Base-by-base conservation (phyloP, 768 basidiomycete species). In the Leccinum disarticulatum region DNA sequence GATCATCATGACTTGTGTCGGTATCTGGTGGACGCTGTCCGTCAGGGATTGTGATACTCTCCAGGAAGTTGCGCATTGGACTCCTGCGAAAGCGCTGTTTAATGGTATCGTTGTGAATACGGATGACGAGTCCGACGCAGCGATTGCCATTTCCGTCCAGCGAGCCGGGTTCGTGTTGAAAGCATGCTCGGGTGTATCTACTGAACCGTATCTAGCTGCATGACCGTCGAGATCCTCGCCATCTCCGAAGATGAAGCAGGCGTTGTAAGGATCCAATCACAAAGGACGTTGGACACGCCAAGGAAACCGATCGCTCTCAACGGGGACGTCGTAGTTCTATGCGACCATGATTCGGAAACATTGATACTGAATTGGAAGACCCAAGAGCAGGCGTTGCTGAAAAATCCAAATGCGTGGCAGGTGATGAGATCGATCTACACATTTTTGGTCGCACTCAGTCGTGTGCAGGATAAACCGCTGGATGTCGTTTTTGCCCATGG, bases 11-110 rank as follows among this genome's bases (percentile, higher is more conserved):
- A 77, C 85, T 9, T 84, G 84, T 4, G 82, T 81, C 60, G 77
- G 79, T 6, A 81, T 89, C 53, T 89, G 87, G 87, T 83, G 83
- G 43, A 74, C 77, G 17, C 64, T 88, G 51, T 75, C 78, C 1
- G 64, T 86, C 19, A 87, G 87, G 84, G 77, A 83, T 56, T 66
- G 56, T 28, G 55, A 64, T 46, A 57, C 66, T 14, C 64, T 83
- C 25, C 61, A 56, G 30, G 61, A 66, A 9, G 68, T 71, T 14
- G 79, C 77, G 14, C 76, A 81, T 53, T 88, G 87, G 87, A 79
- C 77, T 28, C 81, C 78, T 0, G 77, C 79, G 54, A 81, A 81
- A 15, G 81, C 78, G 1, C 66, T 87, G 8, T 82, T 87, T 59
- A 79, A 76, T 41, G 81, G 80, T 2, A 73, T 87, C 54, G 74